These are phyloP conservation scores for Lachancea fermentati DNA, from an alignment of 805 yeast species.

Conservation along the genomic window DNA sequence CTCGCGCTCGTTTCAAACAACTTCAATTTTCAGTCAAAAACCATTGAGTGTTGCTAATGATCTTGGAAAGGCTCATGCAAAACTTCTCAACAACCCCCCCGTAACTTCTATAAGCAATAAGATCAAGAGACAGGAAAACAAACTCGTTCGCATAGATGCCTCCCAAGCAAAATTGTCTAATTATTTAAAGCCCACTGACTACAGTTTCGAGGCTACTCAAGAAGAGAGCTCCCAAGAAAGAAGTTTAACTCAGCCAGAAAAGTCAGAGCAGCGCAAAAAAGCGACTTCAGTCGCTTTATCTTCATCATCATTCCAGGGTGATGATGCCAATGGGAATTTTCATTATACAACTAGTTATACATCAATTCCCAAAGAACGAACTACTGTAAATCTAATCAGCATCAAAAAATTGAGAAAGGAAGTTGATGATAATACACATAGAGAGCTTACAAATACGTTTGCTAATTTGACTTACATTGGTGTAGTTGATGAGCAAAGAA, in stretches of 20 bases:
- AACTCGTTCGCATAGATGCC: conserved; percentile 32
- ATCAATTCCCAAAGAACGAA: conserved; percentile 27
- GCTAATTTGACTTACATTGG: conserved; percentile 74
- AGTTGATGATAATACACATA: conserved; percentile 42
- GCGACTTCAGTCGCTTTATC: too few species aligned
- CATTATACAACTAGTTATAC: conserved; percentile 15
- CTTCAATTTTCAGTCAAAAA: conserved; percentile 35
- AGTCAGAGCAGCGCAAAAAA: too few species aligned
- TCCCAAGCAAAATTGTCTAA: conserved; percentile 29
- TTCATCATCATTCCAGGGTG: too few species aligned
- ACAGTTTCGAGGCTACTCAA: background rate
- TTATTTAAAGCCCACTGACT: conserved; percentile 15
- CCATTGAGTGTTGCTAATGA: conserved; percentile 3
- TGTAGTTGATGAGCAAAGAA: conserved; percentile 60
- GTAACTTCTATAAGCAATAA: conserved; percentile 10
- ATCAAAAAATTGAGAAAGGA: conserved; percentile 49
- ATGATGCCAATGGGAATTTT: too few species aligned
- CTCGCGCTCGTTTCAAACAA: conserved; percentile 63
- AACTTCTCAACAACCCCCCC: conserved; percentile 4
- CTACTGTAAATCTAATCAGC: conserved; percentile 49
- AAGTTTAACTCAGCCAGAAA: too few species aligned
- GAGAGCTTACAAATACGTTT: conserved; percentile 60
- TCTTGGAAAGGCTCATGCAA: conserved; percentile 5
- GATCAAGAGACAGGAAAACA: conserved; percentile 29
- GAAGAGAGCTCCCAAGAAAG: too few species aligned